phyloP scores from a whole-genome alignment of 352 stramenopile genomes.

The Elongisporangium prolatum region DNA sequence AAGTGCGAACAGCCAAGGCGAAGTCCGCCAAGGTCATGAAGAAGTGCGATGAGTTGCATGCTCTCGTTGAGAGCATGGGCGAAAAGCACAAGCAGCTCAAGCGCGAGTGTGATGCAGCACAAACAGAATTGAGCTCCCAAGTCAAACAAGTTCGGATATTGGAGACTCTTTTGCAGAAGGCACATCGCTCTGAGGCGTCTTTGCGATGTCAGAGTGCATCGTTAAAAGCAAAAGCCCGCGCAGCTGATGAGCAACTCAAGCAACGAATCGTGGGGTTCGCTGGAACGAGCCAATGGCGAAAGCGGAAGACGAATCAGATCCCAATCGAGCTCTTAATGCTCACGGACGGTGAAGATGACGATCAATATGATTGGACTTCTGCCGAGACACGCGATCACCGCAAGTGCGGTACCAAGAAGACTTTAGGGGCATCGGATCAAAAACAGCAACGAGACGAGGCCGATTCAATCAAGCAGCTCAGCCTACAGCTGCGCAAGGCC shows the following conservation, averaged over 20 bases:
- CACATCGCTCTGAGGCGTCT: constrained; percentile 24
- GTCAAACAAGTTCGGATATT: constrained; percentile 11
- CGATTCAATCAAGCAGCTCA: constrained; percentile 14
- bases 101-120: constrained; percentile 8
- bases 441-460: constrained; percentile 8
- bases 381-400: constrained; percentile 3
- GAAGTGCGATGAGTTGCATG: constrained; percentile 13
- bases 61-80: constrained; percentile 6
- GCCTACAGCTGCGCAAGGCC: constrained; percentile 14
- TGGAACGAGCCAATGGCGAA: not conserved
- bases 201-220: constrained; percentile 19
- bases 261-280: constrained; percentile 4
- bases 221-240: constrained; percentile 18
- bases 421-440: not conserved
- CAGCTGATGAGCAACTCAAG: constrained; percentile 17
- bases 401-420: not conserved
- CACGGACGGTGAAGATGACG: constrained; percentile 16
- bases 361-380: constrained; percentile 12
- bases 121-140: constrained; percentile 5
- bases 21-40: constrained; percentile 18
- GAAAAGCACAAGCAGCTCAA: constrained; percentile 21
- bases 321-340: constrained; percentile 15
- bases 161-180: constrained; percentile 18
- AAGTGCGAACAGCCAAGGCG: constrained; percentile 14
- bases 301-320: constrained; percentile 3